Conservation (phyloP, 352 stramenopile genomes). For the Halophytophthora polymorphica region DNA sequence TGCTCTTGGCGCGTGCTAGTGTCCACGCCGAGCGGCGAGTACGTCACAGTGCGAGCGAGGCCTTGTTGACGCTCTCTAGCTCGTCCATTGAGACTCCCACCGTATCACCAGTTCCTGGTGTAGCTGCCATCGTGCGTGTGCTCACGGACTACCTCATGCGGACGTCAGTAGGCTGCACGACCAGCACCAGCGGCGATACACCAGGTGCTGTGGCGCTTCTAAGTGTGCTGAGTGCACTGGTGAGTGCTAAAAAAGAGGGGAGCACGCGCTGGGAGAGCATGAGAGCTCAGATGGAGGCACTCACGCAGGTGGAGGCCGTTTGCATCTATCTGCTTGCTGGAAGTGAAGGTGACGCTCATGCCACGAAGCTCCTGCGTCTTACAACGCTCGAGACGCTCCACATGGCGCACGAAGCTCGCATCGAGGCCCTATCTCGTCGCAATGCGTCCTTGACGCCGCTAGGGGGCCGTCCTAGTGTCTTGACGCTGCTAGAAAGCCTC, state of each 20-base stretch:
- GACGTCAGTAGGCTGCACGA: slow-evolving; percentile 30
- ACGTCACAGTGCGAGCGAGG: slow-evolving; percentile 32
- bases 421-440: slow-evolving; percentile 2
- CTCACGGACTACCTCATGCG: slow-evolving; percentile 65
- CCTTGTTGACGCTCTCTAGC: slow-evolving; percentile 32
- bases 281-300: slow-evolving; percentile 35
- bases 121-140: slow-evolving; percentile 37
- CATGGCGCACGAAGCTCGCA: slow-evolving; percentile 18
- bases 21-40: slow-evolving; percentile 46
- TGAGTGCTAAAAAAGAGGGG: slow-evolving; percentile 19
- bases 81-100: slow-evolving; percentile 7
- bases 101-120: slow-evolving; percentile 17
- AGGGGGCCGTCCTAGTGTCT: slow-evolving; percentile 19
- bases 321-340: slow-evolving; percentile 53
- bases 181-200: slow-evolving; percentile 8
- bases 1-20: slow-evolving; percentile 47
- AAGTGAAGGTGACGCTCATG: slow-evolving; percentile 31
- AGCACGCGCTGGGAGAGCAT: slow-evolving; percentile 31
- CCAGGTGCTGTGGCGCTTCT: slow-evolving; percentile 24
- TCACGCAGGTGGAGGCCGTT: slow-evolving; percentile 63
- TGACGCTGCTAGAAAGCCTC: slow-evolving; percentile 22
- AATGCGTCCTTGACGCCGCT: slow-evolving; percentile 10
- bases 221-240: slow-evolving; percentile 25
- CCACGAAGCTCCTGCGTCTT: slow-evolving; percentile 24
- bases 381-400: slow-evolving; percentile 31